Evolutionary conservation across 129 eudicot species (phyloP), one percentile per base, ranked within the genome.

Genomic region (Artemisia tridentata): DNA sequence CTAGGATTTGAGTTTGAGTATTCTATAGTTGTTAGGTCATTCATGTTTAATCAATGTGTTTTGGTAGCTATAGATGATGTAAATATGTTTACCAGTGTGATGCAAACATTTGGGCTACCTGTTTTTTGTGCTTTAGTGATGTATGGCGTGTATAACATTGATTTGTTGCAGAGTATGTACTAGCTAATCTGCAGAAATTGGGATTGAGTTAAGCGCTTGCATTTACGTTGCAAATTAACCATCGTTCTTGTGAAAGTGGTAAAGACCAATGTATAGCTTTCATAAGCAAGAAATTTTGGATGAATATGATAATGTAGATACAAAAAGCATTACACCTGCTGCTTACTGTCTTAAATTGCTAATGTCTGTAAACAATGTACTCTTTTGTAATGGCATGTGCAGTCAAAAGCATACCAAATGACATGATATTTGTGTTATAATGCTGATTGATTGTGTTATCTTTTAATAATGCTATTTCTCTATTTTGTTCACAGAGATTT

Each of bases 401-500:
- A 14, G 19, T 68, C 59, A 29, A 47, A 16, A 31, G 38, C 74
- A 34, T 75, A 59, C 63, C 50, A 31, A 68, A 15, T 67, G 27
- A 74, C 55, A 46, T 0, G 46, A 13, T 11, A 5, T 34, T 46
- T 56, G 17, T 20, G n/a, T 53, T 57, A 23, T 55, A 63, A 63
- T 61, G 71, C 69, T 21, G 65, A 50, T 15, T 7, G 16, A 15
- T 45, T 53, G 45, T 63, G 16, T 14, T 49, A 12, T 23, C 11
- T 12, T 6, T 59, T 50, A 58, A 45, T 67, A 48, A 68, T 20
- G 6, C 56, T 63, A 55, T 27, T 71, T 25, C 57, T 63, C 18
- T 12, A 29, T 29, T 63, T 71, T 29, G 47, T 78, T 34, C 19
- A 65, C 90, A 91, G 97, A 90, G 68, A 90, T 90, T 76, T 72